These are phyloP conservation scores for Stemphylium vesicarium DNA, from an alignment of 2,329 filamentous ascomycete species.

Conservation along the genomic window DNA sequence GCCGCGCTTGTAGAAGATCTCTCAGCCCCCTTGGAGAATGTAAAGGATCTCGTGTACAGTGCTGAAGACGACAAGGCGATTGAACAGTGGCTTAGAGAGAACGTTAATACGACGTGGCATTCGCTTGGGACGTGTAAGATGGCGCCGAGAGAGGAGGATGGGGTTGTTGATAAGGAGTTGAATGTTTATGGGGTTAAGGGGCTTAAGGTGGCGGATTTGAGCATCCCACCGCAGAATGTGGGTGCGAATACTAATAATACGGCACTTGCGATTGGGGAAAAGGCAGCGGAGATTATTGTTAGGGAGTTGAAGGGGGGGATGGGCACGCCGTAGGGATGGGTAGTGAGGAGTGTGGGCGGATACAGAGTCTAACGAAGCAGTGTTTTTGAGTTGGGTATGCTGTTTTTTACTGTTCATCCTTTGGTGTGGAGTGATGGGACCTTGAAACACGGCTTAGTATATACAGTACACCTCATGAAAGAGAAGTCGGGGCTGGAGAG, in stretches of 20 bases:
- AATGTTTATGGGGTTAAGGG: constrained; percentile 38
- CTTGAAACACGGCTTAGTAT: too few relatives aligned
- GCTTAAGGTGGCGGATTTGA: constrained; percentile 54
- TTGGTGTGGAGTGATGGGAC: too few relatives aligned
- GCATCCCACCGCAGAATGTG: constrained; percentile 51
- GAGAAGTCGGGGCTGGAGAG: too few relatives aligned
- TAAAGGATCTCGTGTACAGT: constrained; percentile 28
- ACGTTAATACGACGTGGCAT: constrained; percentile 44
- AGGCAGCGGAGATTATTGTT: constrained; percentile 40
- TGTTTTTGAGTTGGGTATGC: not conserved
- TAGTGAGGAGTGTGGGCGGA: too few relatives aligned
- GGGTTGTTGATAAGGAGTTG: constrained; percentile 35
- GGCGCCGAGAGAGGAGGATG: constrained; percentile 39
- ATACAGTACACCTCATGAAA: too few relatives aligned
- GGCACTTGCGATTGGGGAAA: constrained; percentile 49
- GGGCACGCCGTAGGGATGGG: not conserved
- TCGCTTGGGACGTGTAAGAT: constrained; percentile 43
- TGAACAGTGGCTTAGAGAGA: constrained; percentile 51
- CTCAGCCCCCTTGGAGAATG: constrained; percentile 13
- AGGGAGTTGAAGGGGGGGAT: constrained; percentile 13
- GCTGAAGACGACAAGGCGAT: constrained; percentile 46
- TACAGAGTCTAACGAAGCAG: not conserved
- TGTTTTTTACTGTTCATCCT: not conserved
- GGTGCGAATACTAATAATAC: constrained; percentile 57
- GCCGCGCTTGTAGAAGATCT: constrained; percentile 20